Conservation (phyloP, 2,329 filamentous ascomycete genomes). For the Sporothrix protearum region DNA sequence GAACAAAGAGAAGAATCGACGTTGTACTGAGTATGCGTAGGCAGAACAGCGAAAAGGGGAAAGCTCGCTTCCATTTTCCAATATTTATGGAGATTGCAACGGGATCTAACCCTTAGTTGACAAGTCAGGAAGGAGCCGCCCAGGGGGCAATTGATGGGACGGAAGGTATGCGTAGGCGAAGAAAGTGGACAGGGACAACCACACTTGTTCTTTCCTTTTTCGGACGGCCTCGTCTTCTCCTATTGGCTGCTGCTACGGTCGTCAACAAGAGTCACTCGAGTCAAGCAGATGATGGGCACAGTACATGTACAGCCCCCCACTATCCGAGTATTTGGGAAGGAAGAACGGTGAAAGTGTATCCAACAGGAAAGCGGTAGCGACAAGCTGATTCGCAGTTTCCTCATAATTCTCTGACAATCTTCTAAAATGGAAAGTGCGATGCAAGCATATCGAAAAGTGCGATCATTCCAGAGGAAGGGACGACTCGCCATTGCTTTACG, state of each 20-base stretch:
- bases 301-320: not conserved
- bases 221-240: not conserved
- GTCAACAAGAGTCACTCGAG: not conserved
- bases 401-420: not conserved
- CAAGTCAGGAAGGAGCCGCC: constrained; percentile 2
- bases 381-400: not conserved
- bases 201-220: constrained; percentile 5
- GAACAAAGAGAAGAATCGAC: not conserved
- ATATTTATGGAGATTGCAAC: constrained; percentile 14
- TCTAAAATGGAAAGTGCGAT: not conserved
- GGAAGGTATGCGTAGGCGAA: not conserved
- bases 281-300: not conserved
- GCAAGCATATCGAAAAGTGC: not conserved
- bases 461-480: not conserved
- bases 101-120: constrained; percentile 14
- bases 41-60: not conserved
- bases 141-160: not conserved
- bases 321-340: not conserved
- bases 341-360: not conserved
- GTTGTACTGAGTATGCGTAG: not conserved
- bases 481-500: not conserved
- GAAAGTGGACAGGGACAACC: not conserved
- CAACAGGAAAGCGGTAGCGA: not conserved
- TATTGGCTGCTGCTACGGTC: not conserved
- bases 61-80: not conserved